Base-by-base conservation (phyloP, 1,284 basidiomycete genomes). In the Heterobasidion irregulare region DNA sequence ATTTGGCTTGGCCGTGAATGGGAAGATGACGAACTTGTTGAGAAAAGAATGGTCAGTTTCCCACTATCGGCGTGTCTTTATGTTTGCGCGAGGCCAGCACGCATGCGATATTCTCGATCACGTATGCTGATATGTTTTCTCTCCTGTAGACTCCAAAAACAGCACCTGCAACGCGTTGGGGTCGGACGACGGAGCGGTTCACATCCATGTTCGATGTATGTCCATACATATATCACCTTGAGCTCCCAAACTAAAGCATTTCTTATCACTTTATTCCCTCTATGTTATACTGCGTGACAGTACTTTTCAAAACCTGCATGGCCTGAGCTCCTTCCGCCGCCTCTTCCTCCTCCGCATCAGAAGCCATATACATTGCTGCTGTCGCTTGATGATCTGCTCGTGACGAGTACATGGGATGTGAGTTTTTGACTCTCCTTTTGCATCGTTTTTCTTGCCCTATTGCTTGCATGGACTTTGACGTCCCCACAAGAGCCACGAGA, bases 371-470 rank as follows among this genome's bases (percentile, higher is more conserved):
- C 95, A 0, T 80, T 99, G 41, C 77, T 98, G 3, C 72, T 99
- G 49, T 95, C 94, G 47, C 74, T 99, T 26, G 96, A 99, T 62
- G 95, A 97, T 65, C 77, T 99, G 19, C 79, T 99, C 16, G 82
- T 98, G 18, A 89, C 90, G 34, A 94, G 91, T 13, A 87, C 85
- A 2, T 99, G 96, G 96, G 92, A 95, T 77, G 93, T 95, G 64
- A 67, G 92, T 82, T 15, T 32, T 41, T 4, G 26, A 16, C 19
- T 38, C 32, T 10, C 35, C 35, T 41, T 16, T 32, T 10, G 26
- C 47, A 4, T 26, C 33, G 33, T 35, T 41, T 12, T 36, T 18
- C 13, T 16, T 0, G 7, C 36, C 32, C 36, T 43, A 19, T 26
- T 15, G 18, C 43, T 10, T 10, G 16, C 35, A 6, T 1, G 7